Conservation (phyloP, 768 basidiomycete genomes). For the Floccularia luteovirens region DNA sequence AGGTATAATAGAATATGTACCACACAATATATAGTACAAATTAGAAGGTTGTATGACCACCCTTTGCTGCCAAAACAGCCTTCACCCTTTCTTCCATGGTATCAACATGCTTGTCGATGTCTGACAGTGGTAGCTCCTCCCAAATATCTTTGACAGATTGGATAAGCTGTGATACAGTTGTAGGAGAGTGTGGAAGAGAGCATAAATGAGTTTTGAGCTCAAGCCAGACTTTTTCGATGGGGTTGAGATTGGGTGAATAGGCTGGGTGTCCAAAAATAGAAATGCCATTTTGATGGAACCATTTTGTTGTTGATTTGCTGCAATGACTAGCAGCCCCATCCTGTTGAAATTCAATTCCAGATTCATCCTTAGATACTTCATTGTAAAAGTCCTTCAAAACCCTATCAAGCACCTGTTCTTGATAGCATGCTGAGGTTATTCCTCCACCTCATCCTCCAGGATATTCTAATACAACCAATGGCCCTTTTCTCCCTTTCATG, state of each 20-base stretch:
- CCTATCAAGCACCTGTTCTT: slow-evolving; percentile 14
- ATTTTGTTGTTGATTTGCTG: slow-evolving; percentile 9
- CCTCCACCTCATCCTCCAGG: slow-evolving; percentile 11
- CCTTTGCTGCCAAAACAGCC: neutral
- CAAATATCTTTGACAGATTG: slow-evolving; percentile 8
- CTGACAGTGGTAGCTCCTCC: slow-evolving; percentile 8
- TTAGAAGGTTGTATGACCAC: neutral
- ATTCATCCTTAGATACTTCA: too few relatives aligned
- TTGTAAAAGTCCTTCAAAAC: slow-evolving; percentile 3
- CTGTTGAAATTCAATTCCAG: too few relatives aligned
- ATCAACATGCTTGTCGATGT: slow-evolving; percentile 7
- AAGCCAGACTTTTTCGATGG: slow-evolving; percentile 19
- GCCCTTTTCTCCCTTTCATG: slow-evolving; percentile 11
- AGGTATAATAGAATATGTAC: neutral
- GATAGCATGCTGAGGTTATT: slow-evolving; percentile 9
- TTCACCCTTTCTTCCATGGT: neutral
- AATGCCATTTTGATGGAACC: slow-evolving; percentile 10
- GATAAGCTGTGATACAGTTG: slow-evolving; percentile 6
- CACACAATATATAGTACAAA: neutral
- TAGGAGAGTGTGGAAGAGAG: slow-evolving; percentile 7
- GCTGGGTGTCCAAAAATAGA: slow-evolving; percentile 14
- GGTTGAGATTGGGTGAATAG: slow-evolving; percentile 16
- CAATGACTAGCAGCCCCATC: too few relatives aligned
- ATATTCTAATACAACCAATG: slow-evolving; percentile 13
- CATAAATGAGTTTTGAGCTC: slow-evolving; percentile 11